These are phyloP conservation scores for Astrothelium macrocarpum DNA, from an alignment of 495 filamentous ascomycete genomes.

Conservation along the genomic window DNA sequence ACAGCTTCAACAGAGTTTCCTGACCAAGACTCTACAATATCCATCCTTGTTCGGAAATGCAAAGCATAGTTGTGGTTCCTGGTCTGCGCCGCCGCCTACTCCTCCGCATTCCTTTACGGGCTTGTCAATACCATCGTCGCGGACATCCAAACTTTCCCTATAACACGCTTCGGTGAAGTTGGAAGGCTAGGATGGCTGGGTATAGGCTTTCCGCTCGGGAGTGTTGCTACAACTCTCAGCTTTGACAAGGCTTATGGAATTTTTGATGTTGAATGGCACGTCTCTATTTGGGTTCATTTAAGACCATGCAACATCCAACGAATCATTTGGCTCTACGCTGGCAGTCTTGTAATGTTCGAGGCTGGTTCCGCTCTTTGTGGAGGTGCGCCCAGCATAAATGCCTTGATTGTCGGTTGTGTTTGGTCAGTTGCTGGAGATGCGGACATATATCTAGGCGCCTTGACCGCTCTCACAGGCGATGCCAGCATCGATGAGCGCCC, in stretches of 20 bases:
- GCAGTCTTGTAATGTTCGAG: conserved; percentile 18
- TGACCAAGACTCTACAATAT: background rate
- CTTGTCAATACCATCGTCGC: conserved; percentile 38
- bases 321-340: conserved; percentile 20
- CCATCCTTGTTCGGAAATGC: background rate
- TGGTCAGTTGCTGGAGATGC: conserved; percentile 9
- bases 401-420: conserved; percentile 23
- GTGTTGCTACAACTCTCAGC: conserved; percentile 18
- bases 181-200: conserved; percentile 24
- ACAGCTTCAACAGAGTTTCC: background rate
- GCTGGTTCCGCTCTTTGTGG: conserved; percentile 26
- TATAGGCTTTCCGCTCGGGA: conserved; percentile 23
- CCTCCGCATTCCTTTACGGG: conserved; percentile 27
- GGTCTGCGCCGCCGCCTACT: background rate
- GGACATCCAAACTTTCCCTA: conserved; percentile 29
- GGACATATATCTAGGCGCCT: conserved; percentile 8
- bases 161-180: conserved; percentile 23
- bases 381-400: conserved; percentile 19
- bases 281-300: background rate
- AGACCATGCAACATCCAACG: background rate
- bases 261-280: background rate
- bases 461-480: too few relatives aligned
- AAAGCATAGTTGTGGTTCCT: background rate
- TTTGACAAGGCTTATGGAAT: conserved; percentile 15
- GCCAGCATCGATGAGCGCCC: background rate